Evolutionary conservation across 768 basidiomycete species (phyloP).

Genomic region (Phlebiopsis flavidoalba): DNA sequence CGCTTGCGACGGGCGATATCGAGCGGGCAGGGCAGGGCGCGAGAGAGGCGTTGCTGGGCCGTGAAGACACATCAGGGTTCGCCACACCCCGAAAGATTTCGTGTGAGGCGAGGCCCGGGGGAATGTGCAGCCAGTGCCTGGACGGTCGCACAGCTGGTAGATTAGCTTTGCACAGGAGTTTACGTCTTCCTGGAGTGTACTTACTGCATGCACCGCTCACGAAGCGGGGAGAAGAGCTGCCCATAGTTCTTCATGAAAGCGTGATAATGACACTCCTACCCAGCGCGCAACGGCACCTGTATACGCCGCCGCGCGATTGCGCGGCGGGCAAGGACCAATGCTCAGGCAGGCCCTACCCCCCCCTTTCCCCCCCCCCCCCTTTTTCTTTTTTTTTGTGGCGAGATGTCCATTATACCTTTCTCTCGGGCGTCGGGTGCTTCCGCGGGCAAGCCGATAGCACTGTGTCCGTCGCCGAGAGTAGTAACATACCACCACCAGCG

Average conservation of each 20-base stretch:
- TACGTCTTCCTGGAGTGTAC: not conserved
- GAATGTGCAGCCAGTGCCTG: not conserved
- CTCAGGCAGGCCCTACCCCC: not conserved
- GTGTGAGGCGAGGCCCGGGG: not conserved
- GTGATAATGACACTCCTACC: not conserved
- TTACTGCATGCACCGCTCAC: not conserved
- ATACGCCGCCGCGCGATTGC: not conserved
- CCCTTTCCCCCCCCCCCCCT: no score
- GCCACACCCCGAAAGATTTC: not conserved
- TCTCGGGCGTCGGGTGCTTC: not conserved
- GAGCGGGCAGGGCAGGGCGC: not conserved
- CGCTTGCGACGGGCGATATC: not conserved
- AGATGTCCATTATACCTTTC: not conserved
- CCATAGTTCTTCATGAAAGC: no score
- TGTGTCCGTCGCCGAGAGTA: not conserved
- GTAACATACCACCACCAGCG: not conserved
- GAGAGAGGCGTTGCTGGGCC: not conserved
- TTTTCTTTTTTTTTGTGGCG: not conserved
- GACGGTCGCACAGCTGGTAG: not conserved
- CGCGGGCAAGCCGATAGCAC: not conserved
- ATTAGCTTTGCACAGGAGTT: conserved; percentile 1
- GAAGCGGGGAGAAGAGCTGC: not conserved
- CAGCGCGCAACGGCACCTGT: not conserved
- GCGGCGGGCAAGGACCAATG: not conserved
- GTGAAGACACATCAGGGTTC: not conserved